Percentiles rank a stretch among this genome's conserved stretches.
phyloP scores from a whole-genome alignment of 805 yeast genomes.

The Saturnispora ahearnii region DNA sequence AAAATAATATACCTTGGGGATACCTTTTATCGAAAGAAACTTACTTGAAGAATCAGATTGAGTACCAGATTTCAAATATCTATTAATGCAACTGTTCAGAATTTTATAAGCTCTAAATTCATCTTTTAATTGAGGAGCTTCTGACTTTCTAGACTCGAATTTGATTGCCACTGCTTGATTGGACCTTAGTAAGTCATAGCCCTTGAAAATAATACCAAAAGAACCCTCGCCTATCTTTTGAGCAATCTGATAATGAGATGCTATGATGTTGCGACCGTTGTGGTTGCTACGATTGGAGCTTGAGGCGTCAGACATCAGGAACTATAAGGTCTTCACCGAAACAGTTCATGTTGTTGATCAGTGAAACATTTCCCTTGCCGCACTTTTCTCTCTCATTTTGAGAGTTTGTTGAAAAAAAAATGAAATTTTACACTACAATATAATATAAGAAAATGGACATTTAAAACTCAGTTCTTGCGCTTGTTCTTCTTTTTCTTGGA shows the following conservation, averaged over 20 bases:
- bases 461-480: slow-evolving; percentile 11
- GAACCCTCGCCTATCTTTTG: slow-evolving; percentile 85
- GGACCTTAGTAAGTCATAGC: slow-evolving; percentile 60
- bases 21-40: slow-evolving; percentile 39
- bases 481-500: slow-evolving; percentile 11
- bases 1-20: slow-evolving; percentile 77
- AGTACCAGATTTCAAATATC: slow-evolving; percentile 17
- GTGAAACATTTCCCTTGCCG: neutral
- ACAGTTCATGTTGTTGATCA: slow-evolving; percentile 2
- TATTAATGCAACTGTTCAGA: slow-evolving; percentile 43
- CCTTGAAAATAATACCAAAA: slow-evolving; percentile 78
- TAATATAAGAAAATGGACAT: neutral
- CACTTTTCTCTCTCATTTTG: neutral
- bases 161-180: slow-evolving; percentile 61
- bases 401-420: neutral
- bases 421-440: neutral
- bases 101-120: slow-evolving; percentile 74
- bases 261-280: slow-evolving; percentile 29
- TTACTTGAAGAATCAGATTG: slow-evolving; percentile 15
- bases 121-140: slow-evolving; percentile 76
- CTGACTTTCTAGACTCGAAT: slow-evolving; percentile 68
- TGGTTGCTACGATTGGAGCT: neutral
- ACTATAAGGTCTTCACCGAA: neutral
- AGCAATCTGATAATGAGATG: slow-evolving; percentile 68
- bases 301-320: slow-evolving; percentile 5